Percentiles rank a stretch among this genome's conserved stretches.
These are phyloP conservation scores for Canariomyces notabilis DNA, from an alignment of 2,329 filamentous ascomycete species.

Conservation along the genomic window DNA sequence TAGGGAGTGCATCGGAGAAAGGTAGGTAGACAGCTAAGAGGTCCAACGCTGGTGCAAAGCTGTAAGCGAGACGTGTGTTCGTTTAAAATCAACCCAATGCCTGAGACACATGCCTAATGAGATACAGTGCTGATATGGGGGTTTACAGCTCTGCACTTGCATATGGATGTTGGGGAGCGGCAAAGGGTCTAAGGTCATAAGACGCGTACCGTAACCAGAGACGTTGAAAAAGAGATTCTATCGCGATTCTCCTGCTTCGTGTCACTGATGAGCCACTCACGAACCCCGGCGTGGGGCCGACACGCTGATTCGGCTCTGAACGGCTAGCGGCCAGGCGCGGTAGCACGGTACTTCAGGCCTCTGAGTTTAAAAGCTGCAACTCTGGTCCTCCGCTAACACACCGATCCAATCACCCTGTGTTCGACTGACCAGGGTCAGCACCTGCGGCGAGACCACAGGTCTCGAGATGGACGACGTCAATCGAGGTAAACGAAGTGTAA, in stretches of 20 bases:
- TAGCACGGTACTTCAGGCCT: slow-evolving; percentile 15
- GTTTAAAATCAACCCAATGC: slow-evolving; percentile 1
- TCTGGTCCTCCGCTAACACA: slow-evolving; percentile 15
- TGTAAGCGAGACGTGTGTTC: too few species aligned
- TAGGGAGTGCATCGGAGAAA: too few species aligned
- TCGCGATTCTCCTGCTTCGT: slow-evolving; percentile 18
- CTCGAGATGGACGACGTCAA: too few species aligned
- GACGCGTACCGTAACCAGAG: slow-evolving; percentile 26
- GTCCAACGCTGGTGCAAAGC: too few species aligned
- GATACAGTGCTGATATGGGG: slow-evolving; percentile 3
- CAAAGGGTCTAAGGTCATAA: slow-evolving; percentile 14
- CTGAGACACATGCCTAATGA: neutral
- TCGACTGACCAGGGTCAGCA: neutral
- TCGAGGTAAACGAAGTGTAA: too few species aligned
- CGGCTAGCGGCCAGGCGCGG: slow-evolving; percentile 22
- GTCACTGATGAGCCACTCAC: slow-evolving; percentile 14
- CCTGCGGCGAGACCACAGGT: too few species aligned
- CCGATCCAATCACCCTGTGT: neutral
- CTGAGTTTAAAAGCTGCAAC: neutral
- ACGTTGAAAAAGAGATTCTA: slow-evolving; percentile 18
- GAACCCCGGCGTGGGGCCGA: slow-evolving; percentile 15
- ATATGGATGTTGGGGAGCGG: slow-evolving; percentile 16
- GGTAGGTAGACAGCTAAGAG: too few species aligned
- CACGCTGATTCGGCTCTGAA: slow-evolving; percentile 12
- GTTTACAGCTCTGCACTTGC: slow-evolving; percentile 9